Evolutionary conservation across 2,329 filamentous ascomycete species (phyloP).

Genomic region (Apiospora malaysiana): DNA sequence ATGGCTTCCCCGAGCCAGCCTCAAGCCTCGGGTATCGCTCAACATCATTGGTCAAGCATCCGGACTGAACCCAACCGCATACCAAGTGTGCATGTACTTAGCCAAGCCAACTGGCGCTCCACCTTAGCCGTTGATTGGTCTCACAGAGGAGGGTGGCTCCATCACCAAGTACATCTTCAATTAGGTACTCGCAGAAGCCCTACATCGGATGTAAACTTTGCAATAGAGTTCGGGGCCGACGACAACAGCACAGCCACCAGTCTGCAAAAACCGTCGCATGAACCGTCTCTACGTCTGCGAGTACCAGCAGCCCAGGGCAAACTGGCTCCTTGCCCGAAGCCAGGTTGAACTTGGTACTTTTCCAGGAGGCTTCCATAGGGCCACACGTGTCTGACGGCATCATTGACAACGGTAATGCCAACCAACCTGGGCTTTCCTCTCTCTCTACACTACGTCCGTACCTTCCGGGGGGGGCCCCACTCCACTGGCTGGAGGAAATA

Average conservation of each 20-base stretch:
- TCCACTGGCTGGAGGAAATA: constrained; percentile 29
- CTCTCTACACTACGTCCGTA: constrained; percentile 37
- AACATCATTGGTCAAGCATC: constrained; percentile 31
- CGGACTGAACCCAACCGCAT: constrained; percentile 20
- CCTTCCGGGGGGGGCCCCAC: constrained; percentile 34
- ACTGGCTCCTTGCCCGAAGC: neutral
- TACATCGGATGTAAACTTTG: constrained; percentile 9
- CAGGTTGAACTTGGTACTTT: neutral
- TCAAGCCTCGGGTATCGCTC: constrained; percentile 34
- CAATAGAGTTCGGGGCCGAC: constrained; percentile 18
- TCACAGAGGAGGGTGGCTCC: constrained; percentile 4
- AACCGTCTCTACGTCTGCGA: neutral
- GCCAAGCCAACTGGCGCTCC: neutral
- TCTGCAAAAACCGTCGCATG: neutral
- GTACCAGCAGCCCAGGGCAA: neutral
- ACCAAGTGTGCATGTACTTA: constrained; percentile 22
- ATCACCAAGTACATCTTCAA: neutral
- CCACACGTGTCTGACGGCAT: constrained; percentile 3
- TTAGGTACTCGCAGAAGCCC: neutral
- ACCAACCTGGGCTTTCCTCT: neutral
- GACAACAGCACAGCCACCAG: neutral
- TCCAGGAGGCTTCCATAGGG: neutral
- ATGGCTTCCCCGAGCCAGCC: constrained; percentile 30
- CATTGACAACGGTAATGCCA: constrained; percentile 1
- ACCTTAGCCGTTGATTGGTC: neutral